These are phyloP conservation scores for Dissophora globulifera DNA, from an alignment of 192 early-diverging fungal genomes.

Conservation along the genomic window DNA sequence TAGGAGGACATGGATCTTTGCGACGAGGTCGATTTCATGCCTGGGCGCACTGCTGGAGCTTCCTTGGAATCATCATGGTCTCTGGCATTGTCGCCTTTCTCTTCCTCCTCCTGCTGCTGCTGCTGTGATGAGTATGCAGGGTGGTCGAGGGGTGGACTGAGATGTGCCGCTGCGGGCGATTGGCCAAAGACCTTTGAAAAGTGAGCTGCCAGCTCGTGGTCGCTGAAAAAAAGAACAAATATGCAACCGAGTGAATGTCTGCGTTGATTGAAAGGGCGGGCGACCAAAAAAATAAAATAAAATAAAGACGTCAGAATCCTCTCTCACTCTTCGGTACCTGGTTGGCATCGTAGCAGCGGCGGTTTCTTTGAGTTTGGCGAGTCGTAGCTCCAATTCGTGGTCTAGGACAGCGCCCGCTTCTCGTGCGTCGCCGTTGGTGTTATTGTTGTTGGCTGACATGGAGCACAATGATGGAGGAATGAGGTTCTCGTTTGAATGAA, in stretches of 20 bases:
- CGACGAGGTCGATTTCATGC: neutral
- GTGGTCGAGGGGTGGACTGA: conserved; percentile 17
- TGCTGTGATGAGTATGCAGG: neutral
- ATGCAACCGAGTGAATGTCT: neutral
- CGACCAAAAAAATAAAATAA: neutral
- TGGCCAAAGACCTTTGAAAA: conserved; percentile 54
- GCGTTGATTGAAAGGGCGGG: too few relatives aligned
- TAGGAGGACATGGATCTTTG: conserved; percentile 24
- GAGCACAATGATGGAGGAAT: too few relatives aligned
- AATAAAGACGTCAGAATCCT: neutral
- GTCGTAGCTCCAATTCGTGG: conserved; percentile 28
- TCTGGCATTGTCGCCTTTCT: neutral
- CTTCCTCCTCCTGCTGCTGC: too few relatives aligned
- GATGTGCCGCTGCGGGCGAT: conserved; percentile 30
- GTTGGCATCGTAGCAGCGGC: neutral
- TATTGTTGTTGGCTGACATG: neutral
- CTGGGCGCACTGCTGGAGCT: neutral
- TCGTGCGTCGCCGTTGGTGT: neutral
- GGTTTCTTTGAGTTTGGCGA: conserved; percentile 34
- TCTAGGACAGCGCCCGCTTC: neutral
- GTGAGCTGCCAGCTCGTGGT: conserved; percentile 37
- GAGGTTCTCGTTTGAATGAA: too few relatives aligned
- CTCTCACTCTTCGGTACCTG: conserved; percentile 29
- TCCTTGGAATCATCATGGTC: neutral
- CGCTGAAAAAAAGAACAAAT: conserved; percentile 12